phyloP scores from a whole-genome alignment of 2,329 filamentous ascomycete genomes.

The Tolypocladium sp. region DNA sequence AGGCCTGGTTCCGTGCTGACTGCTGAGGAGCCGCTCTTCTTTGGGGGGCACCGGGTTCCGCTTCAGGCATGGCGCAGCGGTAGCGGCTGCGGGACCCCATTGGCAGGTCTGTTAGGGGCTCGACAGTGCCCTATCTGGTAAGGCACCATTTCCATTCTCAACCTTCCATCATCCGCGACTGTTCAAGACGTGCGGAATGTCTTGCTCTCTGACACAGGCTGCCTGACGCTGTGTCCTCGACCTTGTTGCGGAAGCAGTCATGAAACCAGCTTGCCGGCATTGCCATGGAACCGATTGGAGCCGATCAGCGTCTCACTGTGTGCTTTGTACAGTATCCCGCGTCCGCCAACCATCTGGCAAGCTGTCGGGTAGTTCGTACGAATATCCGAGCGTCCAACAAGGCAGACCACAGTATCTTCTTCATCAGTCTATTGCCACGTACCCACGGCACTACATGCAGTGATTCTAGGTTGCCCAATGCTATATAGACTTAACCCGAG shows the following conservation, averaged over 20 bases:
- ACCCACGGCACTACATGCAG: background rate
- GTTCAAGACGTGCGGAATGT: background rate
- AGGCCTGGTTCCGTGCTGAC: background rate
- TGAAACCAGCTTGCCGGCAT: background rate
- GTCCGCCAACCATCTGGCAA: background rate
- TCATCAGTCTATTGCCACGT: background rate
- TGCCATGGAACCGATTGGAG: background rate
- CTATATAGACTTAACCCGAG: background rate
- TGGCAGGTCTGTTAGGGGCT: background rate
- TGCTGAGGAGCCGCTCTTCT: background rate
- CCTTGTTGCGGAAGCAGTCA: background rate
- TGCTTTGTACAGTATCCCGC: background rate
- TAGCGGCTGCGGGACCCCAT: background rate
- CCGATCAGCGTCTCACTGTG: background rate
- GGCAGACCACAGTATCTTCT: background rate
- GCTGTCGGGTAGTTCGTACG: background rate
- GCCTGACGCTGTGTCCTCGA: background rate
- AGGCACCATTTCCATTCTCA: background rate
- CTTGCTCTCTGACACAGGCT: background rate
- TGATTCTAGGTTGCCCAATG: background rate
- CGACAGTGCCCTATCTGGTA: background rate
- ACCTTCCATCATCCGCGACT: background rate
- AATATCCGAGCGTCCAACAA: background rate
- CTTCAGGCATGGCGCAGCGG: conserved; percentile 1
- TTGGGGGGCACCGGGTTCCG: background rate